A percentile compares a stretch with the other conserved stretches of the same genome.
Evolutionary conservation across 2,329 filamentous ascomycete species (phyloP).

Genomic region (Colletotrichum siamense): DNA sequence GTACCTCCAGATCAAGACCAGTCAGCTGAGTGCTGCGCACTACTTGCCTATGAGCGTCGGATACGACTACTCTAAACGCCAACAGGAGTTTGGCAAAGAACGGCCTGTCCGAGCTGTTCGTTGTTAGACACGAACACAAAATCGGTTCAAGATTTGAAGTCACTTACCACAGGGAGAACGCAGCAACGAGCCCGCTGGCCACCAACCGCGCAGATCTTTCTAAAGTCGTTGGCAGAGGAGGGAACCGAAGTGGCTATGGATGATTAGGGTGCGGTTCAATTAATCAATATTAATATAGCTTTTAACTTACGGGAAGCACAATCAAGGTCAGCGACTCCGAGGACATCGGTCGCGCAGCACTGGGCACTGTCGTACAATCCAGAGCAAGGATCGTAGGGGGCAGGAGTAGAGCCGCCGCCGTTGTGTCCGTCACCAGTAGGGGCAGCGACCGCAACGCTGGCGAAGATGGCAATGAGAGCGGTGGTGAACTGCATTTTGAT

Average conservation of each 20-base stretch:
- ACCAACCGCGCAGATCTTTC: slow-evolving; percentile 47
- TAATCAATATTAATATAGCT: background rate
- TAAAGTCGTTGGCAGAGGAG: slow-evolving; percentile 44
- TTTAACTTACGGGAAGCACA: slow-evolving; percentile 45
- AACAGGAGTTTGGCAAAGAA: slow-evolving; percentile 34
- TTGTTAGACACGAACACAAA: background rate
- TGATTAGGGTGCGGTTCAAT: background rate
- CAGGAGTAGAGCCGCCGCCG: background rate
- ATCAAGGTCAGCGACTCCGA: slow-evolving; percentile 61
- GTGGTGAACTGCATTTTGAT: slow-evolving; percentile 10
- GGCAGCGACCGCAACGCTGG: background rate
- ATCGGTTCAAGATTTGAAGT: background rate
- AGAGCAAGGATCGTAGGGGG: slow-evolving; percentile 43
- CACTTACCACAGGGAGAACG: slow-evolving; percentile 49
- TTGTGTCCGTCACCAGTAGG: background rate
- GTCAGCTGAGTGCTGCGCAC: background rate
- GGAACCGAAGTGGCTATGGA: slow-evolving; percentile 38
- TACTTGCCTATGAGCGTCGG: background rate
- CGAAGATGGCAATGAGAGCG: background rate
- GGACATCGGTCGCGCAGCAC: slow-evolving; percentile 68
- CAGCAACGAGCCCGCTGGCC: slow-evolving; percentile 65
- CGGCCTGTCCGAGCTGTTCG: slow-evolving; percentile 30
- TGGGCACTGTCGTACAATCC: slow-evolving; percentile 49
- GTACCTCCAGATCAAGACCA: background rate
- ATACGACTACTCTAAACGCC: background rate